Base-by-base conservation (phyloP, 2,329 filamentous ascomycete genomes). In the Clathrospora elynae region DNA sequence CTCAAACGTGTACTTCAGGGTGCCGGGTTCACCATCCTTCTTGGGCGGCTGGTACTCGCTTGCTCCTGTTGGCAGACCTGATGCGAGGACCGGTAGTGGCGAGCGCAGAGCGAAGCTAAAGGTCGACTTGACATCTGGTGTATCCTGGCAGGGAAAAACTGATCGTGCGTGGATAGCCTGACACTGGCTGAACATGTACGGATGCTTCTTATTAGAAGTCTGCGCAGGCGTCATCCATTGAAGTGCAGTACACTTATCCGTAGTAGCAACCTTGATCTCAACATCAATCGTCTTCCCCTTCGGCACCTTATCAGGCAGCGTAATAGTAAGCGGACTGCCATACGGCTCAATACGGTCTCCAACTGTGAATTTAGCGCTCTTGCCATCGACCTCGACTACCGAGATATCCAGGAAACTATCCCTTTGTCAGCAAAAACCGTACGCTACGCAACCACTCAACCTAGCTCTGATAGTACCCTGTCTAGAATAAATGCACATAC, bases 151-250 rank as follows among this genome's bases (percentile, higher is more conserved):
- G 5, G 93, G 93, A 71, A 97, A 95, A 49, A 97, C 82, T 33
- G 90, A 95, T 47, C 93, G 85, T 29, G 89, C 90, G 64, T 97
- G 91, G 63, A 96, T 97, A 39, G 92, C 91, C 76, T 99, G 92
- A 71, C 91, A 96, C 75, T 97, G 93, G 30, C 89, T 95, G 76
- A 97, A 97, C 85, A 97, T 92, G 73, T 96, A 97, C 1, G 92
- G 92, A 57, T 95, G 87, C 72, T 90, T 93, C 76, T 90, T 91
- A 80, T 95, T 96, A 45, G 88, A 90, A 1, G 93, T 97, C 75
- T 97, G 93, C 20, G 86, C 87, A 2, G 90, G 90, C 0, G 88
- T 91, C 71, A 99, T 80, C 92, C 93, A 99, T 73, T 97, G 92
- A 50, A 99, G 77, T 7, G 92, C 92, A 8, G 91, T 95, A 71